Evolutionary conservation across 2,329 filamentous ascomycete species (phyloP), one percentile per base, ranked within the genome.

Genomic region (Fusarium sp.): DNA sequence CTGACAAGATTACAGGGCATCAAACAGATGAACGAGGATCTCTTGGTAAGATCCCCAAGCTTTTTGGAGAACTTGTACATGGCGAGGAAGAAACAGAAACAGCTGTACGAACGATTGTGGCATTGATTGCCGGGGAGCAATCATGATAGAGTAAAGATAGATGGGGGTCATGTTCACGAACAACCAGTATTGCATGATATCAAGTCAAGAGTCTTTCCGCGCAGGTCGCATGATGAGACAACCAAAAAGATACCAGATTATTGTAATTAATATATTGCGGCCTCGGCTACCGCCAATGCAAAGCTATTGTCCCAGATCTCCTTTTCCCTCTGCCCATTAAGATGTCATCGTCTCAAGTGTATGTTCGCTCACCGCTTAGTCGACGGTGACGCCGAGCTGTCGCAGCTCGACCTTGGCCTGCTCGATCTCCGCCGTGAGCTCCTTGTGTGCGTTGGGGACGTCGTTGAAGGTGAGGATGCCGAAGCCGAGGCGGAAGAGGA

Each of bases 391-490:
- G 10, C 93, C 93, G 79, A 91, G 88, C 62, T 84, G 84, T 77
- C 88, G 88, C 79, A 97, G 82, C 74, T 97, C 93, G 65, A 82
- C 83, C 83, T 92, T 91, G 68, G 93, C 93, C 80, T 90, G 73
- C 67, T 93, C 87, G 77, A 97, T 96, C 83, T 98, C 92, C 74
- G 83, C 85, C 87, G 96, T 94, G 74, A 99, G 84, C 82, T 98
- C 94, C 78, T 91, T 89, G 82, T 98, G 92, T 53, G 96, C 96
- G 66, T 93, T 88, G 56, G 95, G 94, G 49, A 97, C 94, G 81
- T 98, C 94, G 85, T 97, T 96, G 87, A 99, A 99, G 59, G 94
- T 97, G 78, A 97, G 86, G 74, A 99, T 93, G 70, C 96, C 96
- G 84, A 90, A 92, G 75, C 96, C 96, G 67, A 99, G 91, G 75